Evolutionary conservation across 495 filamentous ascomycete species (phyloP), one percentile per base, ranked within the genome.

Genomic region (Thozetella sp.): DNA sequence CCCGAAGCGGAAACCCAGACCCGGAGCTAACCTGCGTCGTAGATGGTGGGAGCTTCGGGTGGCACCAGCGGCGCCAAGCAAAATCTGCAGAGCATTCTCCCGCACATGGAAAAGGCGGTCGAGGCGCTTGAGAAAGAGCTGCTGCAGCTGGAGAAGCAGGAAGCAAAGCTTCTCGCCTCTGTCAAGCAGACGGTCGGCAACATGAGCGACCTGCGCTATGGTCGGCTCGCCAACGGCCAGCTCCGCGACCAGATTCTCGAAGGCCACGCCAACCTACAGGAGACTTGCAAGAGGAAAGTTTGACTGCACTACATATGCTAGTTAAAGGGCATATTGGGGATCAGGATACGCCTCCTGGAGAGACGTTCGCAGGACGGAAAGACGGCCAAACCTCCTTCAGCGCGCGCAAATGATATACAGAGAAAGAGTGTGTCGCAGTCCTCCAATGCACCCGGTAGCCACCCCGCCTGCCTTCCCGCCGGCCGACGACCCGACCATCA

Each of bases 151-250:
- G 88, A 92, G 62, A 68, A 80, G 54, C 87, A 94, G 60, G 86
- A 90, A 30, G 77, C 83, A 0, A 60, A 63, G 2, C 74, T 93
- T 13, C 69, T 93, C 25, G 77, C 80, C 11, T 80, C 87, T 34
- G 81, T 93, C 48, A 80, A 80, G 57, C 75, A 80, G 27, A 88
- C 82, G 0, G 83, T 93, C 27, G 88, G 87, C 25, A 84, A 85
- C 50, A 71, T 96, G 76, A 94, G 91, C 67, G 92, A 95, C 67
- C 80, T 96, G 25, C 88, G 90, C 48, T 95, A 94, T 65, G 91
- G 92, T 34, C 88, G 87, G 55, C 81, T 93, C 61, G 78, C 82
- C 58, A 90, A 87, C 59, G 72, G 78, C 27, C 78, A 84, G 24
- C 74, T 85, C 2, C 75, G 80, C 23, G 82, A 84, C 19, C 84